These are phyloP conservation scores for Hyaloperonospora arabidopsidis DNA, from an alignment of 352 stramenopile species.

Conservation along the genomic window DNA sequence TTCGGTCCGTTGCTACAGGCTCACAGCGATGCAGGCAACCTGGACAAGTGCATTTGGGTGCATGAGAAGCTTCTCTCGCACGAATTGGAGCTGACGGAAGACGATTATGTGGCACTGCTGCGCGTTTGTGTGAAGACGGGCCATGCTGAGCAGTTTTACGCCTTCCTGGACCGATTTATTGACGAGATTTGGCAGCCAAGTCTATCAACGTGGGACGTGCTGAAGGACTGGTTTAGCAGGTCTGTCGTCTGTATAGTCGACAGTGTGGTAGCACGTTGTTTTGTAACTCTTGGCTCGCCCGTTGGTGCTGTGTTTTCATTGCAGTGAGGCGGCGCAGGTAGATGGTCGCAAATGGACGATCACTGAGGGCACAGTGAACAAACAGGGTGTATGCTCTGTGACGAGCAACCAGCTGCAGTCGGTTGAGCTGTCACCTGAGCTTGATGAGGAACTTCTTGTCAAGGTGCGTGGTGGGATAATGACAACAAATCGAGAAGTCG, in stretches of 20 bases:
- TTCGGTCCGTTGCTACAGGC: slow-evolving; percentile 60
- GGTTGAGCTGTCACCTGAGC: slow-evolving; percentile 46
- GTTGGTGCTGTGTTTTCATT: slow-evolving; percentile 11
- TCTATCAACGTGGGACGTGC: slow-evolving; percentile 41
- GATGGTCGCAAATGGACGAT: slow-evolving; percentile 52
- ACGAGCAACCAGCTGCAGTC: slow-evolving; percentile 57
- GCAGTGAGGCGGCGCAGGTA: slow-evolving; percentile 54
- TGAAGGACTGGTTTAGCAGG: slow-evolving; percentile 71
- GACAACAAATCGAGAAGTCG: slow-evolving; percentile 4
- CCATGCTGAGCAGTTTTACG: slow-evolving; percentile 45
- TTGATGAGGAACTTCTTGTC: slow-evolving; percentile 40
- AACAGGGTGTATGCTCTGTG: slow-evolving; percentile 47
- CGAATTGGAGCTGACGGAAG: slow-evolving; percentile 48
- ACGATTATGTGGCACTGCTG: slow-evolving; percentile 59
- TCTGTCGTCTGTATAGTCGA: slow-evolving; percentile 10
- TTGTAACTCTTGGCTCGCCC: slow-evolving; percentile 5
- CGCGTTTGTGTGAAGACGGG: slow-evolving; percentile 34
- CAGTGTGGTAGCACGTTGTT: neutral
- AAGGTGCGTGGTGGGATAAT: slow-evolving; percentile 37
- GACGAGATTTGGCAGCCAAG: slow-evolving; percentile 51
- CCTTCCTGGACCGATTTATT: slow-evolving; percentile 46
- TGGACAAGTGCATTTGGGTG: slow-evolving; percentile 52
- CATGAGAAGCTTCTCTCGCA: slow-evolving; percentile 40
- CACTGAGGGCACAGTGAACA: slow-evolving; percentile 43
- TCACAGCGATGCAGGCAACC: slow-evolving; percentile 42